A percentile compares a stretch with the other conserved stretches of the same genome.
phyloP scores from a whole-genome alignment of 495 filamentous ascomycete genomes.

The Aspergillus conjunctus region DNA sequence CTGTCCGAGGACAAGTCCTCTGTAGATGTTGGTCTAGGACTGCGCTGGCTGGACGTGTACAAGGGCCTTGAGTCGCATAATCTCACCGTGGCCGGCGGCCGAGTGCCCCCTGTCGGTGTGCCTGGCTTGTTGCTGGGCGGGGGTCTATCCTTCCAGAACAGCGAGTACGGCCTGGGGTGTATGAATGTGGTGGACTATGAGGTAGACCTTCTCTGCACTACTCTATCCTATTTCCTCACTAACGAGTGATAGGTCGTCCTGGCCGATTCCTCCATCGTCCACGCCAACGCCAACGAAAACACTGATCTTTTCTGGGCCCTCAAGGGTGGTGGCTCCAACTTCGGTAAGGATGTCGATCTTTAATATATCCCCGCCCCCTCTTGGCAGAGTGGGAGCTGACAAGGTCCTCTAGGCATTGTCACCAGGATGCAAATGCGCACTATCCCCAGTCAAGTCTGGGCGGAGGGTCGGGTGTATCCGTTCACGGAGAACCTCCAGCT shows the following conservation, averaged over 20 bases:
- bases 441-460: constrained; percentile 19
- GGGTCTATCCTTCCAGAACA: constrained; percentile 42
- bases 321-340: constrained; percentile 34
- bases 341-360: constrained; percentile 19
- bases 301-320: constrained; percentile 34
- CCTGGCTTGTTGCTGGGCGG: constrained; percentile 42
- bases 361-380: background rate
- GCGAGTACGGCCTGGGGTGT: constrained; percentile 41
- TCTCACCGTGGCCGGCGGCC: constrained; percentile 40
- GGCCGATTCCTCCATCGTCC: constrained; percentile 43
- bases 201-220: background rate
- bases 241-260: constrained; percentile 40
- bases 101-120: constrained; percentile 40
- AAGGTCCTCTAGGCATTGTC: constrained; percentile 15
- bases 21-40: constrained; percentile 44
- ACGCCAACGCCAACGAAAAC: constrained; percentile 44
- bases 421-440: constrained; percentile 22
- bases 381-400: background rate
- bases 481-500: constrained; percentile 6
- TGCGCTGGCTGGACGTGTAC: constrained; percentile 48
- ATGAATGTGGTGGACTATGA: constrained; percentile 49
- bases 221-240: background rate
- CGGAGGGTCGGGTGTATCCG: constrained; percentile 15
- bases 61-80: constrained; percentile 27
- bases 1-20: constrained; percentile 32